phyloP scores from a whole-genome alignment of 2,329 filamentous ascomycete genomes.

The Exophiala sideris region DNA sequence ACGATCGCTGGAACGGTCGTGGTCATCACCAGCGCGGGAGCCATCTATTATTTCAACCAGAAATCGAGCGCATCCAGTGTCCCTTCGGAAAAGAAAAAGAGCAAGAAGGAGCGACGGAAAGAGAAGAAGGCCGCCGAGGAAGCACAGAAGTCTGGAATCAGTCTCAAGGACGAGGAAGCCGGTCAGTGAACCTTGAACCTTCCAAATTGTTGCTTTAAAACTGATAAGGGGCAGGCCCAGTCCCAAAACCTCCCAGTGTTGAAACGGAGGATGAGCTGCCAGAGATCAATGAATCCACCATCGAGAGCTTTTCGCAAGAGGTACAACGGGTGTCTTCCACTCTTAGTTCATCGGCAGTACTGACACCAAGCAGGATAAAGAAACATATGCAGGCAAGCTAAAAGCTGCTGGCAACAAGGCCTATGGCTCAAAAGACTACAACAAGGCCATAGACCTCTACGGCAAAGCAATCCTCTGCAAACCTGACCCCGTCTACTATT shows the following conservation, averaged over 20 bases:
- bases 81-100: constrained; percentile 62
- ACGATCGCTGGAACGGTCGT: constrained; percentile 93
- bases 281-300: constrained; percentile 54
- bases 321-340: constrained; percentile 31
- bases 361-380: constrained; percentile 60
- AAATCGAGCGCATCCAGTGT: constrained; percentile 36
- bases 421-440: constrained; percentile 90
- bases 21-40: constrained; percentile 85
- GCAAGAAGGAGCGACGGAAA: constrained; percentile 87
- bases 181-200: constrained; percentile 27
- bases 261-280: constrained; percentile 64
- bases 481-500: constrained; percentile 96
- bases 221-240: constrained; percentile 14
- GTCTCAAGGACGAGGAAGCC: constrained; percentile 33
- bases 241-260: constrained; percentile 25
- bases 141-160: constrained; percentile 41
- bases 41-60: constrained; percentile 80
- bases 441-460: constrained; percentile 90
- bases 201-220: neutral
- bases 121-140: constrained; percentile 67
- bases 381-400: constrained; percentile 82
- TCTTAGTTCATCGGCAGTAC: neutral
- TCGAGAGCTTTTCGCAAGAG: constrained; percentile 46
- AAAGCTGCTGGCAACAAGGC: constrained; percentile 96
- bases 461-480: constrained; percentile 95